A percentile compares a stretch with the other conserved stretches of the same genome.
phyloP scores from a whole-genome alignment of 2,329 filamentous ascomycete species.

The Pseudogymnoascus sp. region DNA sequence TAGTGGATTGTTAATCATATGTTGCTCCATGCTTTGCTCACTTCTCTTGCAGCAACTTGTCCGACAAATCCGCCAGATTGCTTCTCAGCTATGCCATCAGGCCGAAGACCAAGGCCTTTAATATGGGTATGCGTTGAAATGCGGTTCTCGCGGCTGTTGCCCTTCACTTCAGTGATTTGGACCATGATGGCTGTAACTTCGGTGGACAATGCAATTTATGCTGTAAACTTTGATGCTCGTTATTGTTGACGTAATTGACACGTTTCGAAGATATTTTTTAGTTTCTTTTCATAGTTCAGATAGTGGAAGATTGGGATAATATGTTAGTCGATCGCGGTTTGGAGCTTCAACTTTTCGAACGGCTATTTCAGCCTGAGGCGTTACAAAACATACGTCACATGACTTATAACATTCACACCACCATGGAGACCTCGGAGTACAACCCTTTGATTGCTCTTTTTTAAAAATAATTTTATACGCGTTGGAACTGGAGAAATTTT shows the following conservation, averaged over 20 bases:
- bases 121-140: conserved; percentile 97
- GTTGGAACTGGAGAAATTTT: background rate
- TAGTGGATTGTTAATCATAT: background rate
- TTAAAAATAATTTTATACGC: background rate
- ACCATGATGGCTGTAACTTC: conserved; percentile 50
- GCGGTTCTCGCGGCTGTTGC: conserved; percentile 87
- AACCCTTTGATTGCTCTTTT: background rate
- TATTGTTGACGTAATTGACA: conserved; percentile 5
- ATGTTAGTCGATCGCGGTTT: conserved; percentile 3
- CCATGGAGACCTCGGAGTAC: background rate
- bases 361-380: conserved; percentile 8
- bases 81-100: conserved; percentile 77
- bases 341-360: conserved; percentile 10
- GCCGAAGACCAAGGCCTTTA: conserved; percentile 79
- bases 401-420: background rate
- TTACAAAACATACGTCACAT: conserved; percentile 9
- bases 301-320: background rate
- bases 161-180: conserved; percentile 89
- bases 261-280: background rate
- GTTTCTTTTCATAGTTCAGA: conserved; percentile 6
- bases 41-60: conserved; percentile 80
- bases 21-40: conserved; percentile 31
- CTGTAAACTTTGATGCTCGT: background rate
- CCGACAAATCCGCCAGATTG: conserved; percentile 80
- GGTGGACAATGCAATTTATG: conserved; percentile 1